These are phyloP conservation scores for Taxillus chinensis DNA, from an alignment of 164 flowering plant genomes.

Conservation along the genomic window DNA sequence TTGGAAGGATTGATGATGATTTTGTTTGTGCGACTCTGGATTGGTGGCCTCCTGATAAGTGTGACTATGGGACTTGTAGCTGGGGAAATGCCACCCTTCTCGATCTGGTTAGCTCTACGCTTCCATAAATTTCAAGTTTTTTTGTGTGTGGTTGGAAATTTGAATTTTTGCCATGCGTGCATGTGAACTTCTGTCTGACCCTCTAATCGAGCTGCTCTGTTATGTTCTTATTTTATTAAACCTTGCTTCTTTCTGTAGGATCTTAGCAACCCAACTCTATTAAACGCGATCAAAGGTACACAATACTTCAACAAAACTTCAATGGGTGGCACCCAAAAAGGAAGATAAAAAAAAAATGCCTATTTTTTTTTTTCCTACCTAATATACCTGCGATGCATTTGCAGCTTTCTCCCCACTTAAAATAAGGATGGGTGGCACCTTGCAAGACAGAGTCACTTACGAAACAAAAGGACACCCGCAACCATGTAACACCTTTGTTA, in stretches of 20 bases:
- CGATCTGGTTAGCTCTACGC: conserved; percentile 14
- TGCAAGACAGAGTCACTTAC: conserved; percentile 26
- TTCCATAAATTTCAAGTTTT: too few relatives aligned
- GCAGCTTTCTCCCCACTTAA: conserved; percentile 26
- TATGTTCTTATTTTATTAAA: too few relatives aligned
- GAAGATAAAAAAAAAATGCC: too few relatives aligned
- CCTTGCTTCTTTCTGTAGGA: conserved; percentile 12
- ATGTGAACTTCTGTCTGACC: too few relatives aligned
- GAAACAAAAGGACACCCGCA: conserved; percentile 1
- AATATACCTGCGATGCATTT: background rate
- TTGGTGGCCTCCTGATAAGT: conserved; percentile 40
- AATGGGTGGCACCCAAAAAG: background rate
- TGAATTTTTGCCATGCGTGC: too few relatives aligned
- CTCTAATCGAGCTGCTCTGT: too few relatives aligned
- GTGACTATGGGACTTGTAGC: conserved; percentile 28
- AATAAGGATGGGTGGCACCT: conserved; percentile 29
- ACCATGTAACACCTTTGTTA: conserved; percentile 13
- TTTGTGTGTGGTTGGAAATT: conserved; percentile 7
- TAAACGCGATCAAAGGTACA: conserved; percentile 23
- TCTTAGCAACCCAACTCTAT: conserved; percentile 12
- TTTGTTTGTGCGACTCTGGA: conserved; percentile 38
- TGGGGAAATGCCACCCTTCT: conserved; percentile 28
- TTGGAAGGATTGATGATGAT: conserved; percentile 12
- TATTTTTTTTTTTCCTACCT: too few relatives aligned
- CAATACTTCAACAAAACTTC: background rate